These are phyloP conservation scores for Pythium aphanidermatum DNA, from an alignment of 352 stramenopile genomes.

Conservation along the genomic window DNA sequence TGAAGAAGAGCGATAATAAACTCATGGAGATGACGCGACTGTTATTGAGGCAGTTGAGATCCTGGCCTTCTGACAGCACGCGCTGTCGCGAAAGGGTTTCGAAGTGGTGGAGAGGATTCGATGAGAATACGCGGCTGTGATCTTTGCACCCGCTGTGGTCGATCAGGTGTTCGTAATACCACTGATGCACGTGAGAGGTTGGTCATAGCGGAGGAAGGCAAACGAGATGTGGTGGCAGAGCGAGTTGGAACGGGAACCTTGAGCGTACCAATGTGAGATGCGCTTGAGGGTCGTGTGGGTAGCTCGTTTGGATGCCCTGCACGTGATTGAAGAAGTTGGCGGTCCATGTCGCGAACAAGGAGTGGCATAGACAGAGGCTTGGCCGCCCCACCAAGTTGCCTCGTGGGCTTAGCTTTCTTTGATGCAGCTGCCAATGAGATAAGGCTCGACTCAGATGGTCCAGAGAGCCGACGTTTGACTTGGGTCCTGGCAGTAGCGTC, in stretches of 20 bases:
- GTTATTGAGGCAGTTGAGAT: conserved; percentile 21
- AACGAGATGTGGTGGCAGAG: no score
- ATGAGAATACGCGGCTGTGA: conserved; percentile 49
- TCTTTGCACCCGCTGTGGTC: conserved; percentile 44
- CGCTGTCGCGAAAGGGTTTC: conserved; percentile 27
- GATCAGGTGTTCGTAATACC: conserved; percentile 76
- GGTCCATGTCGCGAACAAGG: conserved; percentile 28
- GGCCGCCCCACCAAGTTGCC: conserved; percentile 5
- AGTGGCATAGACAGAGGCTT: conserved; percentile 19
- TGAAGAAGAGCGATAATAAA: conserved; percentile 6
- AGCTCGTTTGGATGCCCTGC: no score
- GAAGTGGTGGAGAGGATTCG: conserved; percentile 69
- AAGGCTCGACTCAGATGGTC: neutral
- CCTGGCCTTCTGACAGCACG: conserved; percentile 17
- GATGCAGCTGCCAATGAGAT: conserved; percentile 14
- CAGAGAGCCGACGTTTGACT: conserved; percentile 5
- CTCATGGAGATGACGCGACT: neutral
- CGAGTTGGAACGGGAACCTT: no score
- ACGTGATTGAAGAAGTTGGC: conserved; percentile 14
- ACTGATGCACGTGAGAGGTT: conserved; percentile 23
- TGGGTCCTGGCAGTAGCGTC: no score
- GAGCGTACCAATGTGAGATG: no score
- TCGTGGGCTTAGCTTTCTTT: conserved; percentile 9
- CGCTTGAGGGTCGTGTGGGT: no score
- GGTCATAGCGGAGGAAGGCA: conserved; percentile 2